A percentile compares a stretch with the other conserved stretches of the same genome.
Conservation (phyloP, 2,329 filamentous ascomycete species). For the Alternaria conjuncta region DNA sequence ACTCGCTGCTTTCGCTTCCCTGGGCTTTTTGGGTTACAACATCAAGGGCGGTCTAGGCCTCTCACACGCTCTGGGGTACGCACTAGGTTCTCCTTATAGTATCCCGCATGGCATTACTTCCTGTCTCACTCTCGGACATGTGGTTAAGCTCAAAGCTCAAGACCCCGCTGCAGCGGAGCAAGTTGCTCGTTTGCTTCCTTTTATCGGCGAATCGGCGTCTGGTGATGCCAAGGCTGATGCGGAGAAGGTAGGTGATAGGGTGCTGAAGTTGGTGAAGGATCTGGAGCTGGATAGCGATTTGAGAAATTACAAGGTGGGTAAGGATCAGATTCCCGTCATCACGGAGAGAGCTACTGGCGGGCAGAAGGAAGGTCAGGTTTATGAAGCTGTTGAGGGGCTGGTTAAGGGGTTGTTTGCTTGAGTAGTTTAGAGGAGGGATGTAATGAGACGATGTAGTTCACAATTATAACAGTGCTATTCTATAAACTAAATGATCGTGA, state of each 20-base stretch:
- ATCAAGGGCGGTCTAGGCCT: constrained; percentile 60
- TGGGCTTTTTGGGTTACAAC: constrained; percentile 60
- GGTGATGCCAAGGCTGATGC: constrained; percentile 55
- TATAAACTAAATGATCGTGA: too few species aligned
- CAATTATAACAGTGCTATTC: too few species aligned
- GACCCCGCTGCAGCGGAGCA: constrained; percentile 54
- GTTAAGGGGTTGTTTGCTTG: constrained; percentile 51
- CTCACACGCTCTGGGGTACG: constrained; percentile 57
- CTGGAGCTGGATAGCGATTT: constrained; percentile 55
- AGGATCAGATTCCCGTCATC: constrained; percentile 52
- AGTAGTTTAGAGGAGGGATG: too few species aligned
- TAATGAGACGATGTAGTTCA: too few species aligned
- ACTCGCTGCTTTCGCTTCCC: constrained; percentile 59
- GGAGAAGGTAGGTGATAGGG: constrained; percentile 52
- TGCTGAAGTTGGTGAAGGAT: constrained; percentile 52
- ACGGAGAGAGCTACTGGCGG: constrained; percentile 53
- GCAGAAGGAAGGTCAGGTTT: constrained; percentile 51
- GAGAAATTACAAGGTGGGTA: constrained; percentile 53
- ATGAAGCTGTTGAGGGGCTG: constrained; percentile 52
- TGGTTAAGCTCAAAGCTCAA: constrained; percentile 60
- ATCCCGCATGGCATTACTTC: constrained; percentile 65
- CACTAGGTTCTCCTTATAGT: constrained; percentile 60
- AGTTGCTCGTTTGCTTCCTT: constrained; percentile 54
- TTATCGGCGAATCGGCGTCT: constrained; percentile 48
- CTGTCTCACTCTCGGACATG: constrained; percentile 61